These are phyloP conservation scores for Mrakia hoshinonis DNA, from an alignment of 768 basidiomycete species.

Conservation along the genomic window DNA sequence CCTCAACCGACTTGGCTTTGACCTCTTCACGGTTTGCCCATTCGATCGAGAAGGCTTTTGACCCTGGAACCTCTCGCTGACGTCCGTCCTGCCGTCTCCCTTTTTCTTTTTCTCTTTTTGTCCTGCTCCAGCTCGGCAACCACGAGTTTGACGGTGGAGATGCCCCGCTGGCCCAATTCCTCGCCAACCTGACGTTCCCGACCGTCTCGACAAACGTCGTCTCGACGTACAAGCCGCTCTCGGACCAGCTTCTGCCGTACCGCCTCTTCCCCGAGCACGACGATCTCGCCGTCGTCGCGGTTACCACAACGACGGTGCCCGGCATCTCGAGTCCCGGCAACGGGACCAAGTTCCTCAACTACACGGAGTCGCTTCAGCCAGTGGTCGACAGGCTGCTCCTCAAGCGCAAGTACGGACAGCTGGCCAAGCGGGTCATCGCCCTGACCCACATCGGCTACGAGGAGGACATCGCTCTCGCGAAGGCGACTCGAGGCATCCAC, in stretches of 20 bases:
- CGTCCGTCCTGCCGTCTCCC: too few relatives aligned
- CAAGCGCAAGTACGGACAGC: conserved; percentile 30
- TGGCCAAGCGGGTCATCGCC: conserved; percentile 44
- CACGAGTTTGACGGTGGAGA: conserved; percentile 48
- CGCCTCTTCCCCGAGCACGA: conserved; percentile 41
- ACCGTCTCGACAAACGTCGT: conserved; percentile 45
- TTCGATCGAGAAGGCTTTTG: too few relatives aligned
- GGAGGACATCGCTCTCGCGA: conserved; percentile 44
- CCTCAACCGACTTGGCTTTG: conserved; percentile 45
- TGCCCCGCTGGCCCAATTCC: conserved; percentile 31
- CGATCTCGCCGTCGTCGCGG: conserved; percentile 44
- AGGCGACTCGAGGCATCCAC: conserved; percentile 43
- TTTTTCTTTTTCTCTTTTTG: too few relatives aligned
- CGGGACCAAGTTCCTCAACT: conserved; percentile 42
- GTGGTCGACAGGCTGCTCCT: conserved; percentile 42
- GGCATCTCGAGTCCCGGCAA: conserved; percentile 41
- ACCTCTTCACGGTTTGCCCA: background rate
- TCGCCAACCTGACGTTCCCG: conserved; percentile 45
- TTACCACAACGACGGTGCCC: conserved; percentile 45
- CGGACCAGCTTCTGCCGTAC: conserved; percentile 44
- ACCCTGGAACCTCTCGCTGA: background rate
- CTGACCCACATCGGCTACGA: conserved; percentile 49
- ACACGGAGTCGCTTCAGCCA: conserved; percentile 42
- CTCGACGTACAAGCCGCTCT: conserved; percentile 38
- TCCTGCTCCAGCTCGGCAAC: conserved; percentile 16